A percentile compares a stretch with the other conserved stretches of the same genome.
These are phyloP conservation scores for Adansonia gregorii DNA, from an alignment of 441 rosid genomes.

Conservation along the genomic window DNA sequence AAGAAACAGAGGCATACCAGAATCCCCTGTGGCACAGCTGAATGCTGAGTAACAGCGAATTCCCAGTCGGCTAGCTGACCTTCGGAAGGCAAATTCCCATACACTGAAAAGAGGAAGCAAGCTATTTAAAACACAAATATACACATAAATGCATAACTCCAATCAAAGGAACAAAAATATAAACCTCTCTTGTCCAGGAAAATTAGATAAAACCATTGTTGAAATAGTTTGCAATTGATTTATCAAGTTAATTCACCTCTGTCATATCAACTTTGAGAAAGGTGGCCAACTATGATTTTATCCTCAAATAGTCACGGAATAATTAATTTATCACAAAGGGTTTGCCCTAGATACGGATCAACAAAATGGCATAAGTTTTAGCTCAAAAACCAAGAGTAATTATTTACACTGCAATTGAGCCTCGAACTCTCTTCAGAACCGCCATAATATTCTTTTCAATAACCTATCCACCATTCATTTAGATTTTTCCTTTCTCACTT, in stretches of 20 bases:
- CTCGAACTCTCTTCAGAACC: neutral
- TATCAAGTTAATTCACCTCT: neutral
- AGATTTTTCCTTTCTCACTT: neutral
- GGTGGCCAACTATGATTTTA: neutral
- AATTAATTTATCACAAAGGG: neutral
- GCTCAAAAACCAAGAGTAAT: neutral
- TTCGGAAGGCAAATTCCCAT: slow-evolving; percentile 86
- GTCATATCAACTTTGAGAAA: neutral
- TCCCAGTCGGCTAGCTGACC: slow-evolving; percentile 92
- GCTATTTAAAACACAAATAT: neutral
- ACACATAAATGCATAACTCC: neutral
- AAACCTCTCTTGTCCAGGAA: neutral
- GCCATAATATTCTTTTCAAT: neutral
- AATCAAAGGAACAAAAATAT: neutral
- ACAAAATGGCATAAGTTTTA: slow-evolving; percentile 9
- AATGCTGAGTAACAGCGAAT: slow-evolving; percentile 90
- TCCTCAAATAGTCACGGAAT: neutral
- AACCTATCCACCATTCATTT: neutral
- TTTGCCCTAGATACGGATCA: neutral
- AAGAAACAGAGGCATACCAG: slow-evolving; percentile 53
- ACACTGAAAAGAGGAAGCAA: slow-evolving; percentile 53
- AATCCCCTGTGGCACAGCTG: slow-evolving; percentile 94
- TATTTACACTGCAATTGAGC: neutral
- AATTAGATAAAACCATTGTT: neutral
- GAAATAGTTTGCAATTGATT: neutral